Conservation (phyloP, 257 asterid genomes). For the Solanum acaule region DNA sequence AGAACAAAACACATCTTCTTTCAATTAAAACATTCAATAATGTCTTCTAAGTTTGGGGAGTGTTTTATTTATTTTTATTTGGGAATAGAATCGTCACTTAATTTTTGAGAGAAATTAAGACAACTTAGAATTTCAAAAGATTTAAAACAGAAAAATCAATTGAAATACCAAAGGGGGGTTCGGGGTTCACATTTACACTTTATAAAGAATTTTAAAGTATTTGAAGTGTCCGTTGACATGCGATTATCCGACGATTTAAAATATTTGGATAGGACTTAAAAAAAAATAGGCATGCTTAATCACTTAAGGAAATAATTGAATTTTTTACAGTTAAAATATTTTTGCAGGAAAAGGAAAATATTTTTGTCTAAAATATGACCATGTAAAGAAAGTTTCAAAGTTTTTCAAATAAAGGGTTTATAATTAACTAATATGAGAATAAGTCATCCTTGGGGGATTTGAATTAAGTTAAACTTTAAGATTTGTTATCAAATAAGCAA, state of each 20-base stretch:
- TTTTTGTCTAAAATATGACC: neutral
- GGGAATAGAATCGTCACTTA: neutral
- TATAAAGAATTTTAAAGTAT: fast-evolving
- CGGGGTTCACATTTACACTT: too few species aligned
- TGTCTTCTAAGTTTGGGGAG: neutral
- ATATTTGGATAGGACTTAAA: too few species aligned
- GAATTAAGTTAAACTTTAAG: neutral
- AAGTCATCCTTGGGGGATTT: too few species aligned
- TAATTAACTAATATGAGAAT: neutral
- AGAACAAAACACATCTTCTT: neutral
- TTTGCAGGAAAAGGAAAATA: too few species aligned
- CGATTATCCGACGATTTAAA: too few species aligned
- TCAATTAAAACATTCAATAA: too few species aligned
- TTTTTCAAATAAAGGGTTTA: neutral
- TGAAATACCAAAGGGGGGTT: neutral
- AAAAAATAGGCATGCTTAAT: too few species aligned
- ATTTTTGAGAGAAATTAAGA: neutral
- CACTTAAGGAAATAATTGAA: too few species aligned
- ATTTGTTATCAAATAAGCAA: neutral
- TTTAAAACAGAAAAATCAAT: neutral
- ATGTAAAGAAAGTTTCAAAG: neutral
- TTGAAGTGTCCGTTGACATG: too few species aligned
- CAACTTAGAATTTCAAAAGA: too few species aligned
- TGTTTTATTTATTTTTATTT: too few species aligned
- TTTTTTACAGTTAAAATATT: too few species aligned